phyloP scores from a whole-genome alignment of 1,139 yeast species.

The Nakaseomyces uthaithaninus region DNA sequence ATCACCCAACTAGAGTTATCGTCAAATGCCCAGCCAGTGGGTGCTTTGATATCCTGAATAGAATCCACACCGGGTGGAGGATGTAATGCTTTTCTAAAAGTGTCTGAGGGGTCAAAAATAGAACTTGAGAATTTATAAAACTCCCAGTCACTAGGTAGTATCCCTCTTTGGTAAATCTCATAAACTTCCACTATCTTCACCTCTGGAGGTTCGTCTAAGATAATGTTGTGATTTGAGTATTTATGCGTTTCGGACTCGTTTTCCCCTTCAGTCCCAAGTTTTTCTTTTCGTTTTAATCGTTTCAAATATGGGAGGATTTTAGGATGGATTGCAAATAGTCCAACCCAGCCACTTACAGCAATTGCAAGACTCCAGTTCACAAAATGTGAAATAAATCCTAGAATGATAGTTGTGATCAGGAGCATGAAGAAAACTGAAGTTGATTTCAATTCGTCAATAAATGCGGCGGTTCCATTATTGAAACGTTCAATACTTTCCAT shows the following conservation, averaged over 20 bases:
- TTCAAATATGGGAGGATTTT: constrained; percentile 36
- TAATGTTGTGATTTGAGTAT: constrained; percentile 39
- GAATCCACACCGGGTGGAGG: constrained; percentile 59
- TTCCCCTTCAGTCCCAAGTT: constrained; percentile 16
- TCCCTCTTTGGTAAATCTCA: constrained; percentile 63
- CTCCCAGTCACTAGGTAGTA: constrained; percentile 54
- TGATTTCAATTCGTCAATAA: constrained; percentile 60
- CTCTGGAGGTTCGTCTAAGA: constrained; percentile 63
- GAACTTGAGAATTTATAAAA: constrained; percentile 42
- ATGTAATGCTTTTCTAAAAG: constrained; percentile 47
- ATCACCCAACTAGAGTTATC: constrained; percentile 57
- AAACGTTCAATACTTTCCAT: constrained; percentile 49
- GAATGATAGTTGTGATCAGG: constrained; percentile 37
- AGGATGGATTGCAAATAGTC: constrained; percentile 50
- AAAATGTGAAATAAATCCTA: constrained; percentile 49
- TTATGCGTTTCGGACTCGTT: constrained; percentile 15
- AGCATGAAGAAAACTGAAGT: constrained; percentile 46
- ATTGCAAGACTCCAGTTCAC: constrained; percentile 59
- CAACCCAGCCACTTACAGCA: constrained; percentile 50
- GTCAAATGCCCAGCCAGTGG: constrained; percentile 68
- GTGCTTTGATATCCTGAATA: constrained; percentile 54
- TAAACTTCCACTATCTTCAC: constrained; percentile 58
- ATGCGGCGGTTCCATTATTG: constrained; percentile 59
- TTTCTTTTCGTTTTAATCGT: constrained; percentile 21
- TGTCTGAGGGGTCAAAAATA: constrained; percentile 47